Evolutionary conservation across 2,329 filamentous ascomycete genomes (phyloP).

Genomic region (Xylariaceae sp.): DNA sequence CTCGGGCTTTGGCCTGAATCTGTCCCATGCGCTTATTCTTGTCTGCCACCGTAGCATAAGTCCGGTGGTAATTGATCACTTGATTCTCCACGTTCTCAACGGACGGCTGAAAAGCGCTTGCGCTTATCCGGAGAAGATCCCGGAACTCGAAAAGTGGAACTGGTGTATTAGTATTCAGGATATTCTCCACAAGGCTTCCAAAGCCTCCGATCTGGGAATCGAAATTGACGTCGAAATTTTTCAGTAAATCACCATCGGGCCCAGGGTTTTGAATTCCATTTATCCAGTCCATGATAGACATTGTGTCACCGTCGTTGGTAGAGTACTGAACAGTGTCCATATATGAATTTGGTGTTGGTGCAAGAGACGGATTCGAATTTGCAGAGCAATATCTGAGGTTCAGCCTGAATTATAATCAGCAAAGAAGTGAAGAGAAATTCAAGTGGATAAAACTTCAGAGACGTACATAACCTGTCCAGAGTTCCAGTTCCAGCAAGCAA

Average conservation of each 20-base stretch:
- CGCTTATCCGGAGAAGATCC: neutral
- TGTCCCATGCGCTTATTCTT: too few relatives aligned
- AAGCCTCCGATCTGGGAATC: neutral
- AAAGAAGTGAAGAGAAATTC: neutral
- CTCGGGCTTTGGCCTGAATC: too few relatives aligned
- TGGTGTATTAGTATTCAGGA: neutral
- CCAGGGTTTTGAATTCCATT: neutral
- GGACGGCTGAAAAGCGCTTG: neutral
- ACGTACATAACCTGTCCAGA: neutral
- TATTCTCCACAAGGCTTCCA: neutral
- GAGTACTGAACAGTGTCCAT: neutral
- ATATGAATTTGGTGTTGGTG: too few relatives aligned
- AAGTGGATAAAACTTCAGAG: neutral
- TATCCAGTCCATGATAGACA: neutral
- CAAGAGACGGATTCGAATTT: neutral
- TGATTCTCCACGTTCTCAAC: neutral
- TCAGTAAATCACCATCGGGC: neutral
- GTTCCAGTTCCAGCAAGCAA: neutral
- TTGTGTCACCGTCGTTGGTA: neutral
- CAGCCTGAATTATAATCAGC: neutral
- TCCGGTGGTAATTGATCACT: neutral
- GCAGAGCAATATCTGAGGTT: neutral
- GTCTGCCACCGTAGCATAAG: neutral
- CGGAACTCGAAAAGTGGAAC: neutral
- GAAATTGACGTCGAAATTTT: neutral